Evolutionary conservation across 257 asterid species (phyloP).

Genomic region (Nicotiana tomentosiformis): DNA sequence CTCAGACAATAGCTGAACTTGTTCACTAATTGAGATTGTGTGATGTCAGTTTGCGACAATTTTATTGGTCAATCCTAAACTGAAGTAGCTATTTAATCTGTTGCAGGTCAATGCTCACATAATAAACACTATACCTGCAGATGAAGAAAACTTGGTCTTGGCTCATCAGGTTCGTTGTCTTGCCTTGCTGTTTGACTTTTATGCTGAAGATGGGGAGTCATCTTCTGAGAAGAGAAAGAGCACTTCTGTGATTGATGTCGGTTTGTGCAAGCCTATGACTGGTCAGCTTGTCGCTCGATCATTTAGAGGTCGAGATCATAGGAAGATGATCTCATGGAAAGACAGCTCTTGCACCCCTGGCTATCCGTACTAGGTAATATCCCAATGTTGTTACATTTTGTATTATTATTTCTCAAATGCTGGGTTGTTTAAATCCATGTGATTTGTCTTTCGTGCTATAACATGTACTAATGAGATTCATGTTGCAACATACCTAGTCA

Average conservation of each 20-base stretch:
- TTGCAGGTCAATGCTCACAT: constrained; percentile 80
- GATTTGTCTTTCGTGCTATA: background rate
- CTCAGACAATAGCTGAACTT: background rate
- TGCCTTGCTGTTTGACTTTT: constrained; percentile 88
- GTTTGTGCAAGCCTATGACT: constrained; percentile 67
- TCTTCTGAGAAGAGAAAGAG: constrained; percentile 39
- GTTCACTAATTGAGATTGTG: background rate
- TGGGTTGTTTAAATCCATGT: background rate
- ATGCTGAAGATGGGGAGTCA: constrained; percentile 42
- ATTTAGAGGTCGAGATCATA: constrained; percentile 82
- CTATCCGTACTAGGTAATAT: constrained; percentile 51
- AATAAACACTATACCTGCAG: constrained; percentile 46
- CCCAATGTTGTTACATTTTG: background rate
- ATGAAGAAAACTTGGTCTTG: constrained; percentile 53
- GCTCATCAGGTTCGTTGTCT: constrained; percentile 82
- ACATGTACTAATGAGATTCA: background rate
- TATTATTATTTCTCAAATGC: background rate
- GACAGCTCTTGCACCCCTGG: constrained; percentile 59
- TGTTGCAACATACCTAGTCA: background rate
- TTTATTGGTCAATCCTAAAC: background rate
- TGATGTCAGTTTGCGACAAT: background rate
- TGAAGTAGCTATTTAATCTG: constrained; percentile 5
- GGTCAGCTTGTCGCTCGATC: constrained; percentile 65
- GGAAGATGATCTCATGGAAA: constrained; percentile 96
- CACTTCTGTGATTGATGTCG: constrained; percentile 67